phyloP scores from a whole-genome alignment of 257 asterid genomes.

The Solanum gracilifrons region DNA sequence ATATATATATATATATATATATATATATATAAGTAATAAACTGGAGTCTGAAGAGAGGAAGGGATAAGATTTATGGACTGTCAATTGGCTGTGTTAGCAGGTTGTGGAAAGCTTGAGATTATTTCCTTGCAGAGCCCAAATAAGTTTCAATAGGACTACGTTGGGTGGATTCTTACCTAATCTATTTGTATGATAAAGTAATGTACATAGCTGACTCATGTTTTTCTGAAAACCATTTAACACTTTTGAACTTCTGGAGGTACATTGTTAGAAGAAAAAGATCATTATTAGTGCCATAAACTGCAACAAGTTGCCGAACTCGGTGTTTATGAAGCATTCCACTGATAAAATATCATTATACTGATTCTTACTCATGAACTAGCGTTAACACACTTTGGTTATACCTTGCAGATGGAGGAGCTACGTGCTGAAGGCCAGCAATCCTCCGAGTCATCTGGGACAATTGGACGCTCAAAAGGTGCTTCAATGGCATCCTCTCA shows the following conservation, averaged over 20 bases:
- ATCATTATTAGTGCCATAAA: background rate
- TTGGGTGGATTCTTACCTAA: background rate
- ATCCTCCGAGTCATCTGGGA: slow-evolving; percentile 70
- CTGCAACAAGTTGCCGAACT: background rate
- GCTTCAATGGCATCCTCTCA: slow-evolving; percentile 73
- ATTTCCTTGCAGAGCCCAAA: background rate
- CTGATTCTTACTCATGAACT: slow-evolving; percentile 1
- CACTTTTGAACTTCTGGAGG: background rate
- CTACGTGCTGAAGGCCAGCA: slow-evolving; percentile 71
- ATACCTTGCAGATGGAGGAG: slow-evolving; percentile 71
- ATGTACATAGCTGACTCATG: background rate
- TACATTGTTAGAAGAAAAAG: background rate
- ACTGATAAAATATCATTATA: background rate
- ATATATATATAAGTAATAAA: background rate
- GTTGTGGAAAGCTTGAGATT: background rate
- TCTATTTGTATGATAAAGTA: background rate
- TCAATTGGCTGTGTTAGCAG: background rate
- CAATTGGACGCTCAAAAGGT: slow-evolving; percentile 95
- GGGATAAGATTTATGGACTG: background rate
- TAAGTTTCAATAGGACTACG: background rate
- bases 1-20: no score
- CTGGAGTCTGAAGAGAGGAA: background rate
- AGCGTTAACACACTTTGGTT: background rate
- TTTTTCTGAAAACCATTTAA: background rate
- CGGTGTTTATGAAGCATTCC: background rate